Evolutionary conservation across 257 asterid genomes (phyloP).

Genomic region (Petunia secreta): DNA sequence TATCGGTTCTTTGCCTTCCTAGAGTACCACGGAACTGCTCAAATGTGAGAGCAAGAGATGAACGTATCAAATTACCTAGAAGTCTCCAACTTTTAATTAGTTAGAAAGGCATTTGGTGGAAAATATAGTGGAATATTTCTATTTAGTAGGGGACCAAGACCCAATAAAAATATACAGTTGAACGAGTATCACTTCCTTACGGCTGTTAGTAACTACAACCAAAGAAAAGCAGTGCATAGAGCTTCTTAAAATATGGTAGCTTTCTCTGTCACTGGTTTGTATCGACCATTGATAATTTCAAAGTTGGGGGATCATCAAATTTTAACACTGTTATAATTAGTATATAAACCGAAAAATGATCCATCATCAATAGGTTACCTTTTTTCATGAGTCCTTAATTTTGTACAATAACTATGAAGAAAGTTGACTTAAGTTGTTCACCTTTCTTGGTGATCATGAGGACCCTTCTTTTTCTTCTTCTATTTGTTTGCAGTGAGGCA

Average conservation of each 20-base stretch:
- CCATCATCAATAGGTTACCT: neutral
- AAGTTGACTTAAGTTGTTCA: neutral
- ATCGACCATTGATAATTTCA: neutral
- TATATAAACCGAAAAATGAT: neutral
- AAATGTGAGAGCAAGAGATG: too few species aligned
- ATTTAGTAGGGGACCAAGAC: too few species aligned
- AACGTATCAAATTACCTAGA: too few species aligned
- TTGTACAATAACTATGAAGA: slow-evolving; percentile 7
- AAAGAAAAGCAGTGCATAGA: too few species aligned
- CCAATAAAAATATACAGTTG: too few species aligned
- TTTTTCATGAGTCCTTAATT: neutral
- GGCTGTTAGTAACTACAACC: too few species aligned
- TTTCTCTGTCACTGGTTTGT: neutral
- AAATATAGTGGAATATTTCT: too few species aligned
- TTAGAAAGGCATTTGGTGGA: too few species aligned
- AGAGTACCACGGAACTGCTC: too few species aligned
- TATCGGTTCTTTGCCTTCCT: too few species aligned
- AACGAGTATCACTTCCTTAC: too few species aligned
- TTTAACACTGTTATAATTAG: neutral
- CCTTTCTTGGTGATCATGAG: neutral
- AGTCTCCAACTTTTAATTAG: too few species aligned
- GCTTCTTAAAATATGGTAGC: neutral
- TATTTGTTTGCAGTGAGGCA: neutral
- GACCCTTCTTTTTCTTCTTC: neutral
- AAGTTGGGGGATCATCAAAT: neutral